Evolutionary conservation across 257 asterid genomes (phyloP).

Genomic region (Fraxinus pennsylvanica): DNA sequence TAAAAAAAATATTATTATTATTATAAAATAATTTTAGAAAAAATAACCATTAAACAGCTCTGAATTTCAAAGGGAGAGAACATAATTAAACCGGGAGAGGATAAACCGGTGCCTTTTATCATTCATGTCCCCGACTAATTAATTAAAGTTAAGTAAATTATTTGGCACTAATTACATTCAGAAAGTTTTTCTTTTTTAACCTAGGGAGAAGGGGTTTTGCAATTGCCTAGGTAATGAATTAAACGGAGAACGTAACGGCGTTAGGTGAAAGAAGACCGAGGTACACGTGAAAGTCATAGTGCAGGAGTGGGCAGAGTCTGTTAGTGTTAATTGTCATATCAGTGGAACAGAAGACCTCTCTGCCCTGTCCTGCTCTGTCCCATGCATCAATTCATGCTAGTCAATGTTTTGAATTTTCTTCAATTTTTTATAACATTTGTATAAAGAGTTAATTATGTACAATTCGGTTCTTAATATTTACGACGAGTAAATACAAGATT

Average conservation of each 20-base stretch:
- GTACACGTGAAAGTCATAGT: conserved; percentile 33
- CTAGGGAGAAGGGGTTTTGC: not conserved
- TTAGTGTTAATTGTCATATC: conserved; percentile 48
- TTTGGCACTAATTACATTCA: conserved; percentile 34
- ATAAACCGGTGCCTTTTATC: not conserved
- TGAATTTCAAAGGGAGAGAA: conserved; percentile 11
- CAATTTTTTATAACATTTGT: no score
- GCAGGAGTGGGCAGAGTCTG: conserved; percentile 5
- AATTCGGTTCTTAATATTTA: no score
- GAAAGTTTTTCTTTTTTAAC: not conserved
- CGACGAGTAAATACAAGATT: no score
- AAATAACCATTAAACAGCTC: conserved; percentile 13
- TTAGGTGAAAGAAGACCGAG: conserved; percentile 11
- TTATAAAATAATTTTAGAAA: not conserved
- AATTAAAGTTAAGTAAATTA: conserved; percentile 24
- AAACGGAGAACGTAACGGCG: conserved; percentile 34
- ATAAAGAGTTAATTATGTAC: no score
- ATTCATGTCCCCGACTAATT: not conserved
- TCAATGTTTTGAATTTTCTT: not conserved
- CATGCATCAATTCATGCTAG: not conserved
- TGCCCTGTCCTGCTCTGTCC: not conserved
- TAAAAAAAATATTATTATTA: not conserved
- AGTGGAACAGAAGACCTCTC: not conserved
- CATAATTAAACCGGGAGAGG: conserved; percentile 45
- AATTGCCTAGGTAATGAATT: not conserved